phyloP scores from a whole-genome alignment of 495 filamentous ascomycete genomes.

The Lindgomyces ingoldianus region DNA sequence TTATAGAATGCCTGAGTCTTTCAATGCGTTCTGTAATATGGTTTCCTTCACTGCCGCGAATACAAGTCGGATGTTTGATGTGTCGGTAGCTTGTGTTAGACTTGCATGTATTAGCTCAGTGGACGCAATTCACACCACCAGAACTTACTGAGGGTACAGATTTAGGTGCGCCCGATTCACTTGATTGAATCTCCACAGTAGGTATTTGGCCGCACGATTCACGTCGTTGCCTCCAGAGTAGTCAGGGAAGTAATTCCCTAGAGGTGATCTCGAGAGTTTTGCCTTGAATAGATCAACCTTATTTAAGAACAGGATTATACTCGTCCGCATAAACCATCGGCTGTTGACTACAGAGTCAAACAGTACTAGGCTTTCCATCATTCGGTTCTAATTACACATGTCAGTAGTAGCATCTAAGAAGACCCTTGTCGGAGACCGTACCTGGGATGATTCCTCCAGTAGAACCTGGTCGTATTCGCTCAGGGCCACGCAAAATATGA shows the following conservation, averaged over 20 bases:
- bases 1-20: constrained; percentile 96
- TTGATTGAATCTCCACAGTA: constrained; percentile 98
- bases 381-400: constrained; percentile 71
- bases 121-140: not conserved
- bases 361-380: constrained; percentile 97
- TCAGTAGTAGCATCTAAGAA: constrained; percentile 20
- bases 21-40: constrained; percentile 95
- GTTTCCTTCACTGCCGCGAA: constrained; percentile 99
- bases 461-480: constrained; percentile 99
- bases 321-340: constrained; percentile 97
- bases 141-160: constrained; percentile 89
- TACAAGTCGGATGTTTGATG: constrained; percentile 94
- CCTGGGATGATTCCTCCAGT: constrained; percentile 95
- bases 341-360: constrained; percentile 99
- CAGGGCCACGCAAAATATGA: constrained; percentile 97
- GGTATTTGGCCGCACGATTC: constrained; percentile 94
- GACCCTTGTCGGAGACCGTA: constrained; percentile 43
- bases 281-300: constrained; percentile 97
- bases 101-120: constrained; percentile 48
- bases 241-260: constrained; percentile 94
- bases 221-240: constrained; percentile 97
- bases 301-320: constrained; percentile 97
- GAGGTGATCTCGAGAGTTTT: constrained; percentile 84
- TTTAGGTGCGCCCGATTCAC: constrained; percentile 96
- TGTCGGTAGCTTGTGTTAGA: constrained; percentile 97